Percentiles rank a stretch among this genome's conserved stretches.
Evolutionary conservation across 176 grass and related monocot species (phyloP).

Genomic region (Carex parvula): DNA sequence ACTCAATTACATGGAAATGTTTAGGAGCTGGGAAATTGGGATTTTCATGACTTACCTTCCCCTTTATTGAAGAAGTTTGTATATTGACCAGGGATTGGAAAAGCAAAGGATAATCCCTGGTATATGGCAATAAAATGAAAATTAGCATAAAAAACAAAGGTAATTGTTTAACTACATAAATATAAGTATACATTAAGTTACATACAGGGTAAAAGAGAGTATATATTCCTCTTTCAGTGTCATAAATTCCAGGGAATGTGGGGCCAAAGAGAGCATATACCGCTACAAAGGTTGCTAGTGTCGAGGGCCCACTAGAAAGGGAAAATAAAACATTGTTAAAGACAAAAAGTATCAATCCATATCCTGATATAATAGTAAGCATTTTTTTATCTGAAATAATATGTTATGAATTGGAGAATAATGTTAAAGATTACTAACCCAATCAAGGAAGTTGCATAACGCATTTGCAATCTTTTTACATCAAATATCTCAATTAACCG

Average conservation of each 20-base stretch:
- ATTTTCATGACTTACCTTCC: slow-evolving; percentile 57
- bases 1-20: slow-evolving; percentile 7
- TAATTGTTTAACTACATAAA: slow-evolving; percentile 11
- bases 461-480: slow-evolving; percentile 84
- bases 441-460: slow-evolving; percentile 83
- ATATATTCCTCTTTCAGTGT: slow-evolving; percentile 91
- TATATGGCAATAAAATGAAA: slow-evolving; percentile 8
- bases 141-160: slow-evolving; percentile 11
- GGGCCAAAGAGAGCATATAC: slow-evolving; percentile 93
- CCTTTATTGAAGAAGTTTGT: slow-evolving; percentile 65
- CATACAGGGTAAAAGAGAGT: slow-evolving; percentile 98
- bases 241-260: slow-evolving; percentile 91
- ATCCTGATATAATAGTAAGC: slow-evolving; percentile 4
- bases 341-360: slow-evolving; percentile 28
- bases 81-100: slow-evolving; percentile 89
- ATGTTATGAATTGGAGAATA: background rate
- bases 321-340: slow-evolving; percentile 23
- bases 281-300: slow-evolving; percentile 76
- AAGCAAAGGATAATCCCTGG: slow-evolving; percentile 90
- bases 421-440: slow-evolving; percentile 49
- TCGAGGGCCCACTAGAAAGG: slow-evolving; percentile 69
- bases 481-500: slow-evolving; percentile 86
- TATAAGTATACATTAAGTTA: background rate
- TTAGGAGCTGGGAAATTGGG: slow-evolving; percentile 9
- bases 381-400: slow-evolving; percentile 14